phyloP scores from a whole-genome alignment of 495 filamentous ascomycete species.

The Aspergillus sclerotiicarbonarius region DNA sequence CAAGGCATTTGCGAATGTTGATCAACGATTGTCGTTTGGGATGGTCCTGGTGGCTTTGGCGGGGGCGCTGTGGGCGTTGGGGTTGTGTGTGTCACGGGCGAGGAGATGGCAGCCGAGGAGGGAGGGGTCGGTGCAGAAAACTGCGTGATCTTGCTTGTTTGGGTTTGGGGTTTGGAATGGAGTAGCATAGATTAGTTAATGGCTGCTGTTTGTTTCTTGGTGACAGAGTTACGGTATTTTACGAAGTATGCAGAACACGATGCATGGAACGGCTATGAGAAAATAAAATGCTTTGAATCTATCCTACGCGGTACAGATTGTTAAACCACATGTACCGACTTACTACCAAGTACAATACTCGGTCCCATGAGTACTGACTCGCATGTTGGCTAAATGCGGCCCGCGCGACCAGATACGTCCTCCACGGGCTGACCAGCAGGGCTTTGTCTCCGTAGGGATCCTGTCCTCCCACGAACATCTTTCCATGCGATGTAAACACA shows the following conservation, averaged over 20 bases:
- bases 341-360: conserved; percentile 12
- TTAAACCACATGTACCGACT: conserved; percentile 18
- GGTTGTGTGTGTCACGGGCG: neutral
- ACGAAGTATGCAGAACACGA: too few relatives aligned
- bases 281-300: neutral
- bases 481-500: neutral
- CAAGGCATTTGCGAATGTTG: neutral
- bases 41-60: neutral
- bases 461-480: neutral
- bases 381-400: conserved; percentile 8
- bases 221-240: too few relatives aligned
- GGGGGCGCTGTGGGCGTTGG: neutral
- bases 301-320: conserved; percentile 1
- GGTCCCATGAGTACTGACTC: conserved; percentile 16
- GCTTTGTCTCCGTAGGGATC: conserved; percentile 8
- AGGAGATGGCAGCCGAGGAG: neutral
- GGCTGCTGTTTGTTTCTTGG: too few relatives aligned
- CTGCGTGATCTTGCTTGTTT: neutral
- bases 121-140: neutral
- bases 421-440: conserved; percentile 12
- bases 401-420: conserved; percentile 6
- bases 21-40: neutral
- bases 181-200: neutral
- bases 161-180: too few relatives aligned
- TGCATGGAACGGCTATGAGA: too few relatives aligned